Evolutionary conservation across 768 basidiomycete species (phyloP), one percentile per base, ranked within the genome.

Genomic region (Boletus huronensis): DNA sequence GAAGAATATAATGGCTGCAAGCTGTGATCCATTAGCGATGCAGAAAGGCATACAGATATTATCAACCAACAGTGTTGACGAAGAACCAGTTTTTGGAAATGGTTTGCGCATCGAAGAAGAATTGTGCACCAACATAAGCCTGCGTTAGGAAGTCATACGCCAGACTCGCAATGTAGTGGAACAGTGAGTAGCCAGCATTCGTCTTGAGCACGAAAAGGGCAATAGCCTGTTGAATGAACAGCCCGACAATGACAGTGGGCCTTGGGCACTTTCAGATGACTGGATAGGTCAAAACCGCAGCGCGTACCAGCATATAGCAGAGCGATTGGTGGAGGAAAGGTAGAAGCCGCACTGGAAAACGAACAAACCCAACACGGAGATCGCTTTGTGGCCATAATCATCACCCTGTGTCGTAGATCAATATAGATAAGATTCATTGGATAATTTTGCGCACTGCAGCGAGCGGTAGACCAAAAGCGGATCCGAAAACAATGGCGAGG

Each of bases 191-290:
- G 19, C 93, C 93, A 42, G 91, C 92, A 42, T 75, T 74, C 13
- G 85, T 81, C 74, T 93, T 94, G 63, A 97, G 80, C 32, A 95
- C 93, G 68, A 96, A 93, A 41, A 96, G 78, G 1, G 93, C 93
- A 43, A 95, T 82, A 17, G 76, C 82, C 74, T 94, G 92, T 67
- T 97, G 93, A 40, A 87, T 62, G 71, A 93, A 85, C 19, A 95
- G 75, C 19, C 93, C 93, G 45, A 92, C 85, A 53, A 94, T 84
- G 62, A 93, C 82, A n/a, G 92, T 93, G 14, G 83, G 87, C 89
- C 87, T 88, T 40, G 2, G n/a, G 45, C 16, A 52, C 10, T 29
- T 16, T 59, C 32, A 63, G 58, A 42, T 29, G 19, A 25, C 5
- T 26, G 10, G 17, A 38, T 1, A 36, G n/a, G 7, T 28, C 7